phyloP scores from a whole-genome alignment of 1,284 basidiomycete genomes.

The Abortiporus biennis region DNA sequence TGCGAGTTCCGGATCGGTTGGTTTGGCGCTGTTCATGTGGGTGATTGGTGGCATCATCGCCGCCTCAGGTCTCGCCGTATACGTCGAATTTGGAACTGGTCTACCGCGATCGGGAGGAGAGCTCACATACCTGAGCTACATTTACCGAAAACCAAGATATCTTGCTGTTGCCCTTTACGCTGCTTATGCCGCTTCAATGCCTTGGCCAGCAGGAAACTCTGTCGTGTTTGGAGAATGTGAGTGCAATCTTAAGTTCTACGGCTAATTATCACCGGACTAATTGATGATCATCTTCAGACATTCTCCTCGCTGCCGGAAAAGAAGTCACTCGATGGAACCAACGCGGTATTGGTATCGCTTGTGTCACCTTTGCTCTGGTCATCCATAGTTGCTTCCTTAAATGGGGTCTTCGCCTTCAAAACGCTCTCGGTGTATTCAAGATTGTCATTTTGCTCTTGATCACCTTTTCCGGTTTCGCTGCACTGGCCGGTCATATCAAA shows the following conservation, averaged over 20 bases:
- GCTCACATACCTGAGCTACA: conserved; percentile 47
- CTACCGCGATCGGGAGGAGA: conserved; percentile 35
- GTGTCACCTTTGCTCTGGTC: conserved; percentile 45
- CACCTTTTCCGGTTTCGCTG: conserved; percentile 30
- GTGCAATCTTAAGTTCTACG: too few relatives aligned
- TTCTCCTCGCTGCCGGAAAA: conserved; percentile 31
- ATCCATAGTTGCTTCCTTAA: conserved; percentile 48
- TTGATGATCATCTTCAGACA: too few relatives aligned
- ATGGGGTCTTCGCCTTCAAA: conserved; percentile 56
- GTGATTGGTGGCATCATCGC: conserved; percentile 48
- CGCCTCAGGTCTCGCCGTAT: conserved; percentile 46
- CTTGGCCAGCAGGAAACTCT: conserved; percentile 43
- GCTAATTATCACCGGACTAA: too few relatives aligned
- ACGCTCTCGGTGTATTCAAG: conserved; percentile 54
- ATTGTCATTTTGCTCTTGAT: conserved; percentile 48
- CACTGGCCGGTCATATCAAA: conserved; percentile 31
- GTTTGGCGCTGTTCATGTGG: conserved; percentile 52
- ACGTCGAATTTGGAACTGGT: conserved; percentile 47
- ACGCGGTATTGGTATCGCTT: conserved; percentile 28
- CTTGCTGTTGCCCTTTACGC: conserved; percentile 42
- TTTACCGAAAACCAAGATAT: conserved; percentile 48
- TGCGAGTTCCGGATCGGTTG: conserved; percentile 40
- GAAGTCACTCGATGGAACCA: conserved; percentile 15
- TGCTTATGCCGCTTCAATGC: conserved; percentile 27
- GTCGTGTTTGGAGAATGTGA: conserved; percentile 58